A percentile compares a stretch with the other conserved stretches of the same genome.
Conservation (phyloP, 2,329 filamentous ascomycete genomes). For the Basipetospora sp. region DNA sequence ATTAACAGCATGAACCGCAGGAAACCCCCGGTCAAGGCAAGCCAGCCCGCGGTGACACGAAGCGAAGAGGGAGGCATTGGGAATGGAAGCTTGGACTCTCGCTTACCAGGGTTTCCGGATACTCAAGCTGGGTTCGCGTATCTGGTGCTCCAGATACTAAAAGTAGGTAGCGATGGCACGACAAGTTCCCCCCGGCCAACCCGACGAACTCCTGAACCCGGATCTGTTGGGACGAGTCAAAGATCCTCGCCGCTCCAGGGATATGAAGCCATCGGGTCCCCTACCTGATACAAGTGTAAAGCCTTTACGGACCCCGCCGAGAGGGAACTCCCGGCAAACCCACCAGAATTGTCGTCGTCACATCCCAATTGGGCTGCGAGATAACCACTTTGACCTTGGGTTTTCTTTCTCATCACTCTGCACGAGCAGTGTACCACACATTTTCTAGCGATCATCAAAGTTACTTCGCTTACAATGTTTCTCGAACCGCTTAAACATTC, state of each 20-base stretch:
- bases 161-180: too few relatives aligned
- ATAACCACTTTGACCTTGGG: too few relatives aligned
- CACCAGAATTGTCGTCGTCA: background rate
- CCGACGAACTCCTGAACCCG: background rate
- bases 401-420: too few relatives aligned
- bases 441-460: too few relatives aligned
- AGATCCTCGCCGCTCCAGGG: background rate
- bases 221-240: background rate
- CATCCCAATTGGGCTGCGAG: background rate
- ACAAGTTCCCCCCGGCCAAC: background rate
- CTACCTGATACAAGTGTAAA: constrained; percentile 5
- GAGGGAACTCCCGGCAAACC: background rate
- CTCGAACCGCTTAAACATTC: too few relatives aligned
- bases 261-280: background rate
- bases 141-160: too few relatives aligned
- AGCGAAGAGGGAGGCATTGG: too few relatives aligned
- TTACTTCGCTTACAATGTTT: too few relatives aligned
- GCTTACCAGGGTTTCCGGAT: constrained; percentile 4
- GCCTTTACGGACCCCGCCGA: background rate
- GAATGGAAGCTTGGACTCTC: constrained; percentile 2
- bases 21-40: background rate
- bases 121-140: constrained; percentile 2
- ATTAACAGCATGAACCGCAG: too few relatives aligned
- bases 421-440: too few relatives aligned
- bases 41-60: background rate